phyloP scores from a whole-genome alignment of 768 basidiomycete genomes.

The Leucosporidium yakuticum region DNA sequence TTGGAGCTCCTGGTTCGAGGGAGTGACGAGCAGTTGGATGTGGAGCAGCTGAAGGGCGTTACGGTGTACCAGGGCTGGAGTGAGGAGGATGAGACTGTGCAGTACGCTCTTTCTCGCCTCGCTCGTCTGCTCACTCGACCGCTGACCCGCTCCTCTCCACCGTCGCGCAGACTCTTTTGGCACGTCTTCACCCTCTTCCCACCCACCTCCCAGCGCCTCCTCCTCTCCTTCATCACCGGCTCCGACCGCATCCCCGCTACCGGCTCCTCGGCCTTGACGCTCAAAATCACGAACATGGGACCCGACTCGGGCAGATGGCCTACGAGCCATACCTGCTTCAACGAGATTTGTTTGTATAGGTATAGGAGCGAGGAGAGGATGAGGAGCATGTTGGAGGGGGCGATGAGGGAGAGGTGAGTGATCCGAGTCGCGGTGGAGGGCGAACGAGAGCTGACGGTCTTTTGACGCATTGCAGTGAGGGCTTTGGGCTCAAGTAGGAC shows the following conservation, averaged over 20 bases:
- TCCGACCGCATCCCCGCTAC: conserved; percentile 37
- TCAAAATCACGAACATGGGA: conserved; percentile 19
- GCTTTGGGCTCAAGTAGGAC: not conserved
- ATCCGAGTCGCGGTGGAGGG: too few species aligned
- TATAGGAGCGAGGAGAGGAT: conserved; percentile 10
- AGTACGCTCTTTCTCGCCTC: conserved; percentile 15
- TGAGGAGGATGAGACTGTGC: conserved; percentile 21
- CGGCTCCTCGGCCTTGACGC: conserved; percentile 20
- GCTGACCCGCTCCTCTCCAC: not conserved
- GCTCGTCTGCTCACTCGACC: not conserved
- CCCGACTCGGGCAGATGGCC: conserved; percentile 4
- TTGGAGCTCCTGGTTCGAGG: conserved; percentile 39
- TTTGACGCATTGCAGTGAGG: not conserved
- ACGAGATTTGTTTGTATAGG: conserved; percentile 16
- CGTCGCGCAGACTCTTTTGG: conserved; percentile 24
- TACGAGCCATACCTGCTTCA: conserved; percentile 36
- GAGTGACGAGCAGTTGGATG: conserved; percentile 31
- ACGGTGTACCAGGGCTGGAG: conserved; percentile 31
- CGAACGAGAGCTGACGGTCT: not conserved
- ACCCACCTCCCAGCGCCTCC: conserved; percentile 11
- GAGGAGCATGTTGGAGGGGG: conserved; percentile 10
- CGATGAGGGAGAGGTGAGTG: conserved; percentile 25
- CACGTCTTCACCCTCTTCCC: conserved; percentile 5
- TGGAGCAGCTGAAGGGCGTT: conserved; percentile 26
- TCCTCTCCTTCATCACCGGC: conserved; percentile 37